Evolutionary conservation across 2,329 filamentous ascomycete genomes (phyloP), one percentile per base, ranked within the genome.

Genomic region (Trichoderma brevicompactum): DNA sequence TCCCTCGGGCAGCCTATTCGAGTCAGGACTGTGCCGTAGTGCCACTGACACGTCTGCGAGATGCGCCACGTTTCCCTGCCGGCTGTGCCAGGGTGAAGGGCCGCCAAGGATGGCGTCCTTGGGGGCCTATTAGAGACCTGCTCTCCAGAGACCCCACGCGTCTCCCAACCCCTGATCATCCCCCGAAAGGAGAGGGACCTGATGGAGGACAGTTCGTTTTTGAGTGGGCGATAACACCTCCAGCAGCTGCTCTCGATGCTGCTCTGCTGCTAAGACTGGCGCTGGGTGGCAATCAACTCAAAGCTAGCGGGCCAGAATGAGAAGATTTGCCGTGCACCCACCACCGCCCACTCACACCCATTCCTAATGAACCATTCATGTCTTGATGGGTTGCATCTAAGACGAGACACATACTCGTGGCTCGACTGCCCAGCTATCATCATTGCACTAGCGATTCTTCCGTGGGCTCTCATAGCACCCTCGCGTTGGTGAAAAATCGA

Each of bases 21-120:
- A 65, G 64, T 65, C 64, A 65, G 64, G 64, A 61, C 56, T 36
- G 64, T 65, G 64, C 55, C 49, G 64, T 65, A 65, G 64, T 60
- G 54, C 50, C 64, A 61, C 19, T 61, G 64, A 65, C 55, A 65
- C 34, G 64, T 65, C 64, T 61, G 44, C 59, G 41, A 32, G 55
- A 65, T 61, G 46, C 64, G 64, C 64, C 64, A 65, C 64, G 64
- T 61, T 65, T 59, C 64, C 64, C 56, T 48, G 56, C 28, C 23
- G 34, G 38, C 48, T 36, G 43, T 7, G 17, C 23, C 59, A 32
- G 49, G 64, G 63, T 54, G 40, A 28, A 43, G 19, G 41, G 41
- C 28, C 38, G 41, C 28, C 38, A 43, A 44, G 46, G 49, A 41
- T n/a, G 36, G 23, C 23, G 23, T 28, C 23, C 23, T 28, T 28